These are phyloP conservation scores for Lipomyces sp. DNA, from an alignment of 805 yeast genomes.

Conservation along the genomic window DNA sequence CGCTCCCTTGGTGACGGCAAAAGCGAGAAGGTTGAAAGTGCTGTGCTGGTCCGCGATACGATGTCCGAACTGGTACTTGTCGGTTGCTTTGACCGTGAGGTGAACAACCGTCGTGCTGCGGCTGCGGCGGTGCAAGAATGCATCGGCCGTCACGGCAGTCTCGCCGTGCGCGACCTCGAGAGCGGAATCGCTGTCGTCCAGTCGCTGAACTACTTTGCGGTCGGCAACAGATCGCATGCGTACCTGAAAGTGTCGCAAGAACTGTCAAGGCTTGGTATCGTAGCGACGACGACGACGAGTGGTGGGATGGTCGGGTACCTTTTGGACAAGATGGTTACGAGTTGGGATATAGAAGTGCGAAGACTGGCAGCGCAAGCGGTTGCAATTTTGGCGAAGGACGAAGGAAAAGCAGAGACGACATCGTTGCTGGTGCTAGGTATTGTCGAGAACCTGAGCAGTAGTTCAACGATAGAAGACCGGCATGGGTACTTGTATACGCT, in stretches of 20 bases:
- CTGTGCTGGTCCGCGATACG: slow-evolving; percentile 29
- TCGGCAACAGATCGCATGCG: slow-evolving; percentile 46
- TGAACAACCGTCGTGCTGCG: slow-evolving; percentile 73
- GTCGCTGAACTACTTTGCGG: slow-evolving; percentile 49
- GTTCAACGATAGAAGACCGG: too few relatives aligned
- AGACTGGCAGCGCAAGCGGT: slow-evolving; percentile 45
- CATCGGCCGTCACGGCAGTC: slow-evolving; percentile 63
- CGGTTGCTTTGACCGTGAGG: slow-evolving; percentile 67
- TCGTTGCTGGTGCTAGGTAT: too few relatives aligned
- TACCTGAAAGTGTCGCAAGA: slow-evolving; percentile 41
- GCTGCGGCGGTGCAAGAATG: slow-evolving; percentile 85
- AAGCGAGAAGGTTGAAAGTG: slow-evolving; percentile 11
- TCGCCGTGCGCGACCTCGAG: slow-evolving; percentile 32
- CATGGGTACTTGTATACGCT: slow-evolving; percentile 33
- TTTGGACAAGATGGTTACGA: slow-evolving; percentile 36
- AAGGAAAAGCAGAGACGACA: too few relatives aligned
- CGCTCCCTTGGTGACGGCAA: neutral
- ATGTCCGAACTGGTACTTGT: slow-evolving; percentile 46
- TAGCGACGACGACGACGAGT: neutral
- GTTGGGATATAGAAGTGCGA: slow-evolving; percentile 45
- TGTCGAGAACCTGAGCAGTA: too few relatives aligned
- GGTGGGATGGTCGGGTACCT: slow-evolving; percentile 35
- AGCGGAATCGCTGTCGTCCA: slow-evolving; percentile 50
- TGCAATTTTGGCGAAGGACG: slow-evolving; percentile 6
- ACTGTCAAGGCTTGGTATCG: slow-evolving; percentile 23